Percentiles rank a stretch among this genome's conserved stretches.
Evolutionary conservation across 2,329 filamentous ascomycete species (phyloP).

Genomic region (Calonectria crousiana): DNA sequence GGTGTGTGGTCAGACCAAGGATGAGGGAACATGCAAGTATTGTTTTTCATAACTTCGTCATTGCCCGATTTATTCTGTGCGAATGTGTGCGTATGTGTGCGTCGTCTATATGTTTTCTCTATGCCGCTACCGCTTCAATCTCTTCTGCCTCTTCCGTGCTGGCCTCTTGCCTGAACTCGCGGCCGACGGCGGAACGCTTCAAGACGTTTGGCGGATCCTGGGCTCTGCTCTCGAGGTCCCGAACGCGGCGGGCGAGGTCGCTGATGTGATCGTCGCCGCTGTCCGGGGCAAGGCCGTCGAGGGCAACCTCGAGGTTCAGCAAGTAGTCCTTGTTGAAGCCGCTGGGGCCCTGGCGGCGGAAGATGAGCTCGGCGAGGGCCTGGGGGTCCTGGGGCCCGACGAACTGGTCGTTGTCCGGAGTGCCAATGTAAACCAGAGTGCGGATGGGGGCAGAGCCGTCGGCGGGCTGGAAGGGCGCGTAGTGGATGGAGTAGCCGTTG

Average conservation of each 20-base stretch:
- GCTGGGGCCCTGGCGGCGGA: constrained; percentile 81
- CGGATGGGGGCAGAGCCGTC: constrained; percentile 56
- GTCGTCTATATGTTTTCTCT: background rate
- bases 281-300: constrained; percentile 78
- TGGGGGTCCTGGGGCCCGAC: constrained; percentile 85
- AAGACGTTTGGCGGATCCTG: constrained; percentile 24
- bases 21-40: constrained; percentile 18
- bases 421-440: constrained; percentile 91
- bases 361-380: constrained; percentile 83
- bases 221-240: constrained; percentile 61
- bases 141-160: constrained; percentile 48
- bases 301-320: constrained; percentile 80
- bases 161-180: constrained; percentile 39
- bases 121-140: constrained; percentile 39
- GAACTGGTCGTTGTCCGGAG: constrained; percentile 94
- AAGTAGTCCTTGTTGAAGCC: constrained; percentile 93
- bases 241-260: constrained; percentile 81
- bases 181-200: constrained; percentile 23
- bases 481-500: constrained; percentile 96
- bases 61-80: constrained; percentile 19
- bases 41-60: constrained; percentile 12
- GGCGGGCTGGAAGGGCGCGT: constrained; percentile 80
- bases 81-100: constrained; percentile 7
- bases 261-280: constrained; percentile 87
- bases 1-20: background rate